phyloP scores from a whole-genome alignment of 1,139 yeast species.

The Suhomyces bribrorum region DNA sequence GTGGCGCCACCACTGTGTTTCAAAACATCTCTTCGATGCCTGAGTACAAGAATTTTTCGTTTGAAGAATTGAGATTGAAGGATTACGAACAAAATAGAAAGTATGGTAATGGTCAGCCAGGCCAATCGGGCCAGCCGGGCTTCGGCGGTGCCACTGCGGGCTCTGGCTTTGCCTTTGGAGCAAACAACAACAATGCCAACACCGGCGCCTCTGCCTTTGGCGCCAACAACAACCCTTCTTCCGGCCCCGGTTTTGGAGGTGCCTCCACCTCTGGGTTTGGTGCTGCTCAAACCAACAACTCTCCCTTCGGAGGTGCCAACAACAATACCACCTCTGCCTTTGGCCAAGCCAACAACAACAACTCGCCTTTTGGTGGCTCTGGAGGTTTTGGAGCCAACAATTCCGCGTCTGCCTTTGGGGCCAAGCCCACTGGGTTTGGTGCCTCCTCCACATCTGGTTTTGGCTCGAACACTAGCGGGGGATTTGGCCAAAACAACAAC shows the following conservation, averaged over 20 bases:
- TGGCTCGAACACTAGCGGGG: slow-evolving; percentile 21
- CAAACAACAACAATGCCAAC: slow-evolving; percentile 19
- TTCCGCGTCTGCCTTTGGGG: slow-evolving; percentile 22
- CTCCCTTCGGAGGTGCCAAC: slow-evolving; percentile 18
- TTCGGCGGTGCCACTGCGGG: slow-evolving; percentile 22
- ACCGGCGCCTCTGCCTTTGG: slow-evolving; percentile 24
- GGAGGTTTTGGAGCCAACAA: slow-evolving; percentile 8
- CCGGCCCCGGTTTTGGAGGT: slow-evolving; percentile 14
- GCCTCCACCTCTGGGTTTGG: slow-evolving; percentile 20
- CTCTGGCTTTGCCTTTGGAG: slow-evolving; percentile 25
- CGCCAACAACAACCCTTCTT: slow-evolving; percentile 17
- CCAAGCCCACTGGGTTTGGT: slow-evolving; percentile 16
- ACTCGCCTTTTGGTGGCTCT: slow-evolving; percentile 30
- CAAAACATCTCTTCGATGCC: slow-evolving; percentile 89
- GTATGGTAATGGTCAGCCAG: slow-evolving; percentile 39
- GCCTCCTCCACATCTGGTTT: slow-evolving; percentile 18
- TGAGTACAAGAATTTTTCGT: slow-evolving; percentile 75
- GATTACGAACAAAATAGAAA: slow-evolving; percentile 81
- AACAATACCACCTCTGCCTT: slow-evolving; percentile 16
- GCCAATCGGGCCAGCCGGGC: slow-evolving; percentile 20
- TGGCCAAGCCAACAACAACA: slow-evolving; percentile 20
- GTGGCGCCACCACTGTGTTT: slow-evolving; percentile 58
- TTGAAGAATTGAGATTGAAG: slow-evolving; percentile 85
- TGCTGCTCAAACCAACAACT: slow-evolving; percentile 6
- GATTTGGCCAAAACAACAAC: slow-evolving; percentile 9